Evolutionary conservation across 225 moss, liverwort and hornwort genomes (phyloP), one percentile per base, ranked within the genome.

Genomic region (Polytrichum formosum): DNA sequence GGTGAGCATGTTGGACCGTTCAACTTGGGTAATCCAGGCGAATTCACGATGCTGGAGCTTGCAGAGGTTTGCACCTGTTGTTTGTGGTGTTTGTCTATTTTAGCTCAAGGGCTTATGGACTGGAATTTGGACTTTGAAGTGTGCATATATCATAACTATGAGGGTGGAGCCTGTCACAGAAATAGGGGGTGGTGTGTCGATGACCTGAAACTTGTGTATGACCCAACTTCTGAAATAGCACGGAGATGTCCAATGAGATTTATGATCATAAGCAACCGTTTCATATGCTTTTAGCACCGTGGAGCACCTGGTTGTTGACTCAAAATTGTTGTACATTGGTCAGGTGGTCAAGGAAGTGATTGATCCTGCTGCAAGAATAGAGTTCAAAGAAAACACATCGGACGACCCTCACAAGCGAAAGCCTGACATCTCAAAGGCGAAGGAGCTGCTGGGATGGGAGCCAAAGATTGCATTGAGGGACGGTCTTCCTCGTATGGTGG

Each of bases 261-360:
- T 56, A 1, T 19, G 19, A n/a, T 56, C 19, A 7, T 19, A 19
- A 56, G 56, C 20, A 0, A 19, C 7, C 1, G n/a, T 58, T 22
- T 7, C 21, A 6, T 58, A 67, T 26, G 25, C 37, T 21, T 37
- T 37, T 21, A 33, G 46, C 46, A 46, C 13, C 13, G 16, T 46
- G 46, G 16, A 46, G 46, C 13, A 35, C 35, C 6, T 46, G 13
- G 46, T 16, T 13, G 13, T 46, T 13, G 13, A 16, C 46, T 46
- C 4, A 46, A 16, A 3, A 4, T 46, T 13, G 46, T 16, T 46
- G 46, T 4, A 46, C 26, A 20, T 66, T 28, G 4, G 77, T 22
- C 73, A 88, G 90, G 83, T 91, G 70, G 83, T 91, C 5, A 88
- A 85, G 66, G 65, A 79, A 59, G 83, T 78, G 65, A 87, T 88